phyloP scores from a whole-genome alignment of 1,284 basidiomycete species.

The Takashimella tepidaria region DNA sequence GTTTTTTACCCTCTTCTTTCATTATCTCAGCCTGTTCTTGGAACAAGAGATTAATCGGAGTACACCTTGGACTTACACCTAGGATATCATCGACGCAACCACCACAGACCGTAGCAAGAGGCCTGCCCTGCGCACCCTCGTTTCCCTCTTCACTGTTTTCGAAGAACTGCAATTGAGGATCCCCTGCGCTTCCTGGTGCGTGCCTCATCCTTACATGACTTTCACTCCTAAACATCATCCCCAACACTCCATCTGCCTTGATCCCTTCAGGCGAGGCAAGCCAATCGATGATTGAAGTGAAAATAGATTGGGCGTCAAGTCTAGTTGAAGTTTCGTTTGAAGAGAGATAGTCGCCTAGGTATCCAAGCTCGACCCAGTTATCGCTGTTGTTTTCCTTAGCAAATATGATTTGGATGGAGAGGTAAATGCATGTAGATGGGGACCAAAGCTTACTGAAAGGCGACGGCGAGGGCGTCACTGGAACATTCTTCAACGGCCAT shows the following conservation, averaged over 20 bases:
- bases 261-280: constrained; percentile 13
- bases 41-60: too few relatives aligned
- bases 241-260: constrained; percentile 17
- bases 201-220: constrained; percentile 15
- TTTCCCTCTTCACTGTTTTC: constrained; percentile 2
- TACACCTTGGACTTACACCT: constrained; percentile 18
- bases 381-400: constrained; percentile 10
- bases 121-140: neutral
- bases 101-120: constrained; percentile 11
- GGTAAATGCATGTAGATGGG: too few relatives aligned
- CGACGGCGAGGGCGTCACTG: constrained; percentile 18
- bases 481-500: constrained; percentile 18
- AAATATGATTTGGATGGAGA: too few relatives aligned
- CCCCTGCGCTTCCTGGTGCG: neutral
- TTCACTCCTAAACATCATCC: constrained; percentile 21
- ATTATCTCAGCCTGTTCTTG: too few relatives aligned
- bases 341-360: constrained; percentile 13
- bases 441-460: constrained; percentile 20
- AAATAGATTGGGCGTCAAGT: constrained; percentile 4
- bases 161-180: neutral
- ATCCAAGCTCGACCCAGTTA: constrained; percentile 22
- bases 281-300: constrained; percentile 14
- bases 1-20: too few relatives aligned
- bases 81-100: constrained; percentile 22
- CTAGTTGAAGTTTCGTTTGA: neutral